These are phyloP conservation scores for Pyrus communis DNA, from an alignment of 306 rosid species.

Conservation along the genomic window DNA sequence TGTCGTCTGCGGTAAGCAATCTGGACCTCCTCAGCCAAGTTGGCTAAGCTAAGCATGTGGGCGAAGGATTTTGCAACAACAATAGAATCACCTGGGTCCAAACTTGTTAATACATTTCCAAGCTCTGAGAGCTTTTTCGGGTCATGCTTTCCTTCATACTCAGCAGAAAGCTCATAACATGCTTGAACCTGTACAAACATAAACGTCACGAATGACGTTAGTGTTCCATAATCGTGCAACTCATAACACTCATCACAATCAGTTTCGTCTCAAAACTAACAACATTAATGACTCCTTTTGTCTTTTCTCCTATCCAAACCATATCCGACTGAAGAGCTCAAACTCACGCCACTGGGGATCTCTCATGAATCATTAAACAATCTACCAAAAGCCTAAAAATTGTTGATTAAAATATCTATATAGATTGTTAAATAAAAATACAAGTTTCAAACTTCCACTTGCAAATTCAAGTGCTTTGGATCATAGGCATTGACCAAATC, in stretches of 20 bases:
- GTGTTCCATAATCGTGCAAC: not conserved
- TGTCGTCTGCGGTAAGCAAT: conserved; percentile 78
- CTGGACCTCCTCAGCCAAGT: conserved; percentile 99
- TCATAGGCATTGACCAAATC: not conserved
- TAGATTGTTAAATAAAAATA: not conserved
- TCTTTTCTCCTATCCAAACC: conserved; percentile 1
- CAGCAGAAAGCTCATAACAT: conserved; percentile 91
- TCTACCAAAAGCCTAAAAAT: not conserved
- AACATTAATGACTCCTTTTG: not conserved
- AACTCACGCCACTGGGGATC: not conserved
- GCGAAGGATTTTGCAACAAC: conserved; percentile 86
- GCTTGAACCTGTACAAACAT: conserved; percentile 67
- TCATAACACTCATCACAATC: not conserved
- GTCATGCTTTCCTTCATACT: conserved; percentile 83
- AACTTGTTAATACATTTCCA: conserved; percentile 72
- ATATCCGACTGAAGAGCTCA: not conserved
- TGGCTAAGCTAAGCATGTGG: conserved; percentile 98
- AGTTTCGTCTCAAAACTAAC: not conserved
- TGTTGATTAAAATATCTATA: not conserved
- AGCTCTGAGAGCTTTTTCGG: conserved; percentile 81
- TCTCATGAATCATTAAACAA: not conserved
- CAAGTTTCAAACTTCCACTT: not conserved
- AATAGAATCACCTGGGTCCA: conserved; percentile 95
- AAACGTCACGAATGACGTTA: not conserved
- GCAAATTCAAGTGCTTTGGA: not conserved